Conservation (phyloP, 495 filamentous ascomycete species). For the Aspergillus nanangensis region DNA sequence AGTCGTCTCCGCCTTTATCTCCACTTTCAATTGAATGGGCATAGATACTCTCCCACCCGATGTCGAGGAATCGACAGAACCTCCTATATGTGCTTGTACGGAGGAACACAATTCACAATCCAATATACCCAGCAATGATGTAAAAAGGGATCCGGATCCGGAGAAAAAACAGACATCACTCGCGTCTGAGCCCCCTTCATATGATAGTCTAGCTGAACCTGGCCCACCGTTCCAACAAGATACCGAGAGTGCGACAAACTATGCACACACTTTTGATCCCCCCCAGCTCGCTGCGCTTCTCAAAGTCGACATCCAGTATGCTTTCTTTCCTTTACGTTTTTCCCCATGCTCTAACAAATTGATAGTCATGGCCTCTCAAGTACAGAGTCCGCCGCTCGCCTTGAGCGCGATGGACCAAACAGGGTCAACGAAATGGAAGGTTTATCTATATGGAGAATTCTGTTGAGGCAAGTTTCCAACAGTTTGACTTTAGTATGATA, state of each 20-base stretch:
- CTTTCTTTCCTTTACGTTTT: neutral
- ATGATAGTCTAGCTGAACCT: constrained; percentile 1
- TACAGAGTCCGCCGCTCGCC: constrained; percentile 48
- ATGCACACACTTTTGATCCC: constrained; percentile 27
- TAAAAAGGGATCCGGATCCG: constrained; percentile 11
- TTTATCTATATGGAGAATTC: constrained; percentile 52
- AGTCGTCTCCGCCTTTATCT: constrained; percentile 4
- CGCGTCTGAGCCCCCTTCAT: neutral
- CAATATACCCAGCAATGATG: constrained; percentile 13
- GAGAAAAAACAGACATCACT: constrained; percentile 3
- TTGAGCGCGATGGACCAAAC: constrained; percentile 56
- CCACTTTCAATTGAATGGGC: constrained; percentile 37
- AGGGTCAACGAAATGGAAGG: constrained; percentile 52
- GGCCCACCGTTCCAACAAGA: neutral
- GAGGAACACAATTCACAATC: constrained; percentile 16
- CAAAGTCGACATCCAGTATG: constrained; percentile 28
- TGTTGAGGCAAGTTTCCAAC: constrained; percentile 59
- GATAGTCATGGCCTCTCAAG: constrained; percentile 51
- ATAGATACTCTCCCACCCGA: constrained; percentile 31
- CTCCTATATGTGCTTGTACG: constrained; percentile 38
- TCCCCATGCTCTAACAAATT: neutral
- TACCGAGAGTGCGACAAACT: neutral
- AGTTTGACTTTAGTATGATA: constrained; percentile 55
- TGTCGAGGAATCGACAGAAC: constrained; percentile 44
- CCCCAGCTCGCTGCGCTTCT: constrained; percentile 20